Evolutionary conservation across 768 basidiomycete species (phyloP), one percentile per base, ranked within the genome.

Genomic region (Hysterangium stoloniferum): DNA sequence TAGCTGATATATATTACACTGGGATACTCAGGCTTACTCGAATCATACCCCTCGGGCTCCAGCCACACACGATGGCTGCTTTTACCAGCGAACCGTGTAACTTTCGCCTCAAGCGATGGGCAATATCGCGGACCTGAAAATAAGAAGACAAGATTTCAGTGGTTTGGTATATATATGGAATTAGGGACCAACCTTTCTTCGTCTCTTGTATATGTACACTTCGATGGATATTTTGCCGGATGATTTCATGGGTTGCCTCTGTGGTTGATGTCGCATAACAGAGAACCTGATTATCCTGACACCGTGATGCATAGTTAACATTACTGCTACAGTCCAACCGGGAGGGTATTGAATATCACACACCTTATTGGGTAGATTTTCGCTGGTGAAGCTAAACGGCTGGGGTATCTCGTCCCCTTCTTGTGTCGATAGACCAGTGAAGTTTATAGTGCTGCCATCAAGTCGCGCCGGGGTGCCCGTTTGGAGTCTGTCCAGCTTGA

Each of bases 21-120:
- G 49, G 53, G 45, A 24, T 34, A n/a, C 17, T 31, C 22, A 31
- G 25, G 35, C 61, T 27, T 35, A 87, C 90, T 82, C 13, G 90
- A 87, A 59, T 90, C 86, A 52, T 89, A 92, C 0, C 92, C 92
- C 61, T 95, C 92, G 0, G 90, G 92, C 61, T 95, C 92, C 3
- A 95, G 70, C 90, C 91, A 95, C 35, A 94, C 75, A 2, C 67
- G 80, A 59, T 95, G 92, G 4, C 68, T 66, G 5, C 70, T 66
- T 63, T 86, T 90, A 54, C 85, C 67, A 3, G 76, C 76, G 62
- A 94, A 94, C 11, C 89, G 78, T 33, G 80, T 70, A 7, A 95
- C 78, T 62, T 95, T 95, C 8, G 87, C 79, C 63, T 95, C 92
- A 1, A 95, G 72, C 0, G 88, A 91, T 5, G 92, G 92, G 56